Percentiles rank a stretch among this genome's conserved stretches.
Conservation (phyloP, 768 basidiomycete genomes). For the Lactarius psammicola region DNA sequence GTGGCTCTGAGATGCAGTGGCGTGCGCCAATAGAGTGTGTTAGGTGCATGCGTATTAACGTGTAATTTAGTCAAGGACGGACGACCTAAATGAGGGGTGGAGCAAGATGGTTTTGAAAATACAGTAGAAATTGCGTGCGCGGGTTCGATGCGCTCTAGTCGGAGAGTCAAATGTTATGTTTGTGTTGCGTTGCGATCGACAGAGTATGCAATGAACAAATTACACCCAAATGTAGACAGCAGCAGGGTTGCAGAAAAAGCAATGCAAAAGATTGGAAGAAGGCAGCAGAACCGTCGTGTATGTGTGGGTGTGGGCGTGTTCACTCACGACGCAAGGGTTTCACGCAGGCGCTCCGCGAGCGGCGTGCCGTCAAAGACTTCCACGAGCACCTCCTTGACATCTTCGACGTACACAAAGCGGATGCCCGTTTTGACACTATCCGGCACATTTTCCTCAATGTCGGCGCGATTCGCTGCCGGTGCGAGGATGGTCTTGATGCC, state of each 20-base stretch:
- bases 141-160: slow-evolving; percentile 23
- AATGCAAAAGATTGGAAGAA: slow-evolving; percentile 3
- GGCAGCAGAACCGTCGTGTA: not conserved
- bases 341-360: slow-evolving; percentile 64
- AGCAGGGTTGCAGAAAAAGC: slow-evolving; percentile 3
- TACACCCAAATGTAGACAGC: slow-evolving; percentile 14
- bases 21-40: slow-evolving; percentile 2
- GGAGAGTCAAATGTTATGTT: slow-evolving; percentile 11
- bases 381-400: slow-evolving; percentile 83
- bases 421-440: slow-evolving; percentile 95
- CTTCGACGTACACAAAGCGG: slow-evolving; percentile 92
- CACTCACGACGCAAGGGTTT: slow-evolving; percentile 42
- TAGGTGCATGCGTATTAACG: slow-evolving; percentile 12
- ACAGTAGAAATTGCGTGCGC: slow-evolving; percentile 26
- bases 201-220: slow-evolving; percentile 13
- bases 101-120: slow-evolving; percentile 16
- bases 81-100: slow-evolving; percentile 22
- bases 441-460: slow-evolving; percentile 97
- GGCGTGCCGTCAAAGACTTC: slow-evolving; percentile 76
- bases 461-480: slow-evolving; percentile 84
- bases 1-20: slow-evolving; percentile 31
- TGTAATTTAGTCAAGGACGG: slow-evolving; percentile 13
- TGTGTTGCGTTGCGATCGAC: slow-evolving; percentile 12
- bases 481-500: slow-evolving; percentile 92
- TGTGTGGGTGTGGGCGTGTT: not conserved